Evolutionary conservation across 805 yeast species (phyloP).

Genomic region (Blastobotrys chiropterorum): DNA sequence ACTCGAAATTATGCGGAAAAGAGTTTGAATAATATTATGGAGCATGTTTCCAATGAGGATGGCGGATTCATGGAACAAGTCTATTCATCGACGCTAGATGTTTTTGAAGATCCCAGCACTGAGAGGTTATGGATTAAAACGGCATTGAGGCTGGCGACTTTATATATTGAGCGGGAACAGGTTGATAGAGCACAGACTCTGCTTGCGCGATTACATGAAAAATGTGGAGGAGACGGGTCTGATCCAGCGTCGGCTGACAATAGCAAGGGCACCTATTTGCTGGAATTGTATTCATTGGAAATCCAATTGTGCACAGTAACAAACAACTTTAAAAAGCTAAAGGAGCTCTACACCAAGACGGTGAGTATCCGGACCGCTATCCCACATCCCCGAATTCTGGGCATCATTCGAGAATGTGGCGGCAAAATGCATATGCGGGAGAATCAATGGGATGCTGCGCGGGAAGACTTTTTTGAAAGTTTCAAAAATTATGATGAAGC

Average conservation of each 20-base stretch:
- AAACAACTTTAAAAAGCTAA: slow-evolving; percentile 36
- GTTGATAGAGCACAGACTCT: slow-evolving; percentile 14
- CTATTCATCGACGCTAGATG: slow-evolving; percentile 22
- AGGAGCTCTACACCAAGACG: slow-evolving; percentile 45
- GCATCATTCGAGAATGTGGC: slow-evolving; percentile 70
- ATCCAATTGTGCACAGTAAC: slow-evolving; percentile 46
- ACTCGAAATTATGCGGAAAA: slow-evolving; percentile 32
- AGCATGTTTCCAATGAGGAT: slow-evolving; percentile 22
- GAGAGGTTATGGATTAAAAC: slow-evolving; percentile 29
- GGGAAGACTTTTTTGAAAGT: slow-evolving; percentile 48
- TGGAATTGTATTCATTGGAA: slow-evolving; percentile 64
- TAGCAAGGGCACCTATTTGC: slow-evolving; percentile 29
- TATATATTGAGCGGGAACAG: slow-evolving; percentile 26
- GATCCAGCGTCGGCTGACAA: slow-evolving; percentile 9
- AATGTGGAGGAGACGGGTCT: slow-evolving; percentile 3
- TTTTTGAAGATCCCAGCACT: slow-evolving; percentile 21
- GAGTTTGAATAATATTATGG: slow-evolving; percentile 30
- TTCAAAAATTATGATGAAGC: slow-evolving; percentile 59
- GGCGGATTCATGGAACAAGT: slow-evolving; percentile 23
- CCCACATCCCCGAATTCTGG: slow-evolving; percentile 70
- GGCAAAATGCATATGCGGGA: slow-evolving; percentile 61
- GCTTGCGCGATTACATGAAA: background rate
- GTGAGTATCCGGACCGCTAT: slow-evolving; percentile 45
- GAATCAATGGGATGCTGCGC: slow-evolving; percentile 51
- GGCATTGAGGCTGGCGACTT: slow-evolving; percentile 28